A percentile compares a stretch with the other conserved stretches of the same genome.
phyloP scores from a whole-genome alignment of 768 basidiomycete species.

The Tubosaeta brunneosetosa region DNA sequence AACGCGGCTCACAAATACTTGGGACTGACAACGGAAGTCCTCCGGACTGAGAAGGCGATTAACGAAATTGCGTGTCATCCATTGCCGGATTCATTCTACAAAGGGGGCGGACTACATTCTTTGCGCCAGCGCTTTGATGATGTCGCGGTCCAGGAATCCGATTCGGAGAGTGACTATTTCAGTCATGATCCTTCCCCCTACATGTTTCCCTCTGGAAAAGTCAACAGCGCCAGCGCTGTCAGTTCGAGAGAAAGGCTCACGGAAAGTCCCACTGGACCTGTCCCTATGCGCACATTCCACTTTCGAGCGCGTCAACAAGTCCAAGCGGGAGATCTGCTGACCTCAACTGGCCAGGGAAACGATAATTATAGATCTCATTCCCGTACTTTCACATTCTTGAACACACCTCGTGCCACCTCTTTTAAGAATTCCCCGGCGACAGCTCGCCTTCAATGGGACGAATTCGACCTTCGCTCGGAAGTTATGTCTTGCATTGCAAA shows the following conservation, averaged over 20 bases:
- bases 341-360: constrained; percentile 45
- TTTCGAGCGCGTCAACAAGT: constrained; percentile 45
- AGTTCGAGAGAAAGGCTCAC: constrained; percentile 22
- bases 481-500: constrained; percentile 98
- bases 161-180: constrained; percentile 58
- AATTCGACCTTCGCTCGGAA: constrained; percentile 92
- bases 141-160: constrained; percentile 39
- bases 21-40: constrained; percentile 89
- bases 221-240: constrained; percentile 8
- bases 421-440: constrained; percentile 24
- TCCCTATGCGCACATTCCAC: constrained; percentile 21
- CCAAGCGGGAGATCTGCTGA: constrained; percentile 74
- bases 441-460: constrained; percentile 43
- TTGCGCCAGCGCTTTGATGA: constrained; percentile 88
- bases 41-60: constrained; percentile 94
- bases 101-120: constrained; percentile 83
- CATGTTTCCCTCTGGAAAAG: constrained; percentile 19
- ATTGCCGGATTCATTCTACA: constrained; percentile 85
- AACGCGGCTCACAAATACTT: constrained; percentile 96
- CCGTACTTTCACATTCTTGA: constrained; percentile 47
- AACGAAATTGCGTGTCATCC: constrained; percentile 97
- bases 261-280: constrained; percentile 20
- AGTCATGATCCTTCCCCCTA: constrained; percentile 21
- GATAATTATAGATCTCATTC: constrained; percentile 44
- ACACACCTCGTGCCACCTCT: constrained; percentile 42